Conservation (phyloP, 345 rosid species). For the Nasturtium officinale region DNA sequence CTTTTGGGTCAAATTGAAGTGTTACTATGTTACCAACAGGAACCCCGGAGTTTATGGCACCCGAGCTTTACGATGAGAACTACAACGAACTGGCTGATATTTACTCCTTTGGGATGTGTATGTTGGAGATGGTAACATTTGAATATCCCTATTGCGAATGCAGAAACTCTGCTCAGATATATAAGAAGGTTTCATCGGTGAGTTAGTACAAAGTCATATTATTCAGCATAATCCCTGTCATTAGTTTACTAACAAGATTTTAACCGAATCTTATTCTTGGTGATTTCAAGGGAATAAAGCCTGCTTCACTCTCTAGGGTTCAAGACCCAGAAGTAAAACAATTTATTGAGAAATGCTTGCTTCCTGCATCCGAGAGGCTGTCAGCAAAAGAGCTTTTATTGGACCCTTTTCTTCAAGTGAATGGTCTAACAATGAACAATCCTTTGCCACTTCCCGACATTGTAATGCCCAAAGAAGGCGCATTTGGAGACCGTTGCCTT, state of each 20-base stretch:
- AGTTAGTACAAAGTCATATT: constrained; percentile 36
- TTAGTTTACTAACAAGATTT: constrained; percentile 3
- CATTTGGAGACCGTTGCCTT: constrained; percentile 71
- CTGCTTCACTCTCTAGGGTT: constrained; percentile 75
- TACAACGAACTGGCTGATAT: constrained; percentile 82
- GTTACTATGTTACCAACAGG: constrained; percentile 44
- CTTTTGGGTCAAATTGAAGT: constrained; percentile 17
- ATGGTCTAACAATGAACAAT: constrained; percentile 51
- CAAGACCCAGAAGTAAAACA: constrained; percentile 65
- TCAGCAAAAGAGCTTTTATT: constrained; percentile 77
- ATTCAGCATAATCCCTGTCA: neutral
- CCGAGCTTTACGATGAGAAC: constrained; percentile 81
- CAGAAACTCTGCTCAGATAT: constrained; percentile 82
- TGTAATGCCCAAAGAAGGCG: constrained; percentile 66
- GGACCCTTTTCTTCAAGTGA: constrained; percentile 74
- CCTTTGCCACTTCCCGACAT: constrained; percentile 66
- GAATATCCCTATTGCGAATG: constrained; percentile 86
- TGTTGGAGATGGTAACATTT: constrained; percentile 86
- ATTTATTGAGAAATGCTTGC: constrained; percentile 88
- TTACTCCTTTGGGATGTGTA: constrained; percentile 87
- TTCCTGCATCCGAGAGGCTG: constrained; percentile 72
- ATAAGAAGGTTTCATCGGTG: constrained; percentile 86
- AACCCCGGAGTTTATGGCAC: constrained; percentile 95
- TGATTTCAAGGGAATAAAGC: constrained; percentile 72
- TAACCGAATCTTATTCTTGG: constrained; percentile 3